Base-by-base conservation (phyloP, 805 yeast species). In the Yamadazyma nakazawae region DNA sequence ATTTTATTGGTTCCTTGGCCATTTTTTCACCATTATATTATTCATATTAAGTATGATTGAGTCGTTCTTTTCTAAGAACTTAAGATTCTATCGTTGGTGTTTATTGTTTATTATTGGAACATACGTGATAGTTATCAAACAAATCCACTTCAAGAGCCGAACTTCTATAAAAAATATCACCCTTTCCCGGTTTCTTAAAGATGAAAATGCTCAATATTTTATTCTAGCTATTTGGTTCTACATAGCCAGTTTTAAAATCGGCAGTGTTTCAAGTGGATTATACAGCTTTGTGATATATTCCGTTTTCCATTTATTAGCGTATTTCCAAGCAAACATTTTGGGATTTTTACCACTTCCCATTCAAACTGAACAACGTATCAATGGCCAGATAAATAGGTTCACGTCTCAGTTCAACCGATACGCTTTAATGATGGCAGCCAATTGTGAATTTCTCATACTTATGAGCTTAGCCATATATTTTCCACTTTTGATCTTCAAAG, bases 1-100 rank as follows among this genome's bases (percentile, higher is more conserved):
- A 59, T 82, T 84, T 58, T 80, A 80, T 55, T 84, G 91, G 91
- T 84, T 77, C 53, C 44, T 81, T 24, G 84, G 86, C 14, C 88
- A 84, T 62, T 69, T 78, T 12, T 58, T 72, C 28, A 78, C 82
- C 2, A 52, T 80, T 2, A 53, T 62, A 45, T 76, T 66, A 61
- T 75, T 76, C 56, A 47, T 64, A 2, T 52, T 64, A 16, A 70
- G 68, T 55, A 61, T 68, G 37, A 43, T 76, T 32, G 67, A 58
- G 31, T 72, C 82, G 7, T 68, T 79, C 45, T 69, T 78, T 54
- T 55, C 62, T 19, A 59, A 64, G 14, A 53, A 51, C 13, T 48
- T 58, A 42, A 55, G 50, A 34, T 66, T 55, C 49, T 70, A 68
- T 48, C 52, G 60, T 34, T 54, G 56, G 36, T 50, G 81, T 0